phyloP scores from a whole-genome alignment of 106 monocot genomes.

The Chionographis japonica region DNA sequence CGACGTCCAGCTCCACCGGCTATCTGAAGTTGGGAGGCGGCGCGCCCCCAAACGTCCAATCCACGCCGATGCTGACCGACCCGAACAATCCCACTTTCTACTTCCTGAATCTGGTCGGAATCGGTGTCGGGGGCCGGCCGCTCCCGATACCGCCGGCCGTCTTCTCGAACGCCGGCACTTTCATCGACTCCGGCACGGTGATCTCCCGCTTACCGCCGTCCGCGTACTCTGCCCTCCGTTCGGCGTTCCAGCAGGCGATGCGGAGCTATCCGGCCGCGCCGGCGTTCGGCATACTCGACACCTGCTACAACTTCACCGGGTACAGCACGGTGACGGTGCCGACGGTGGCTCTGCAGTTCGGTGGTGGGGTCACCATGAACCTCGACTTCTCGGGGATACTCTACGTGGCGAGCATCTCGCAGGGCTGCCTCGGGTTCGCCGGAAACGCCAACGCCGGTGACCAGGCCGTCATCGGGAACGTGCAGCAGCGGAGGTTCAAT shows the following conservation, averaged over 20 bases:
- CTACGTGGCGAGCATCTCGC: not conserved
- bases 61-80: conserved; percentile 11
- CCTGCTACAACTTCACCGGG: conserved; percentile 20
- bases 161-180: conserved; percentile 20
- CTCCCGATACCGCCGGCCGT: conserved; percentile 12
- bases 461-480: conserved; percentile 27
- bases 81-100: conserved; percentile 8
- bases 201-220: conserved; percentile 31
- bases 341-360: conserved; percentile 18
- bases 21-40: conserved; percentile 13
- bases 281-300: conserved; percentile 17
- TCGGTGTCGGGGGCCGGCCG: conserved; percentile 8
- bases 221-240: conserved; percentile 31
- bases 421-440: conserved; percentile 34
- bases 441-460: not conserved
- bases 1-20: conserved; percentile 26
- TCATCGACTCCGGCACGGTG: conserved; percentile 52
- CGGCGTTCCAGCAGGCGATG: conserved; percentile 27
- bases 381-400: conserved; percentile 17
- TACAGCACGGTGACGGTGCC: conserved; percentile 7
- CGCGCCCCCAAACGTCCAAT: not conserved
- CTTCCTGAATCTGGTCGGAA: conserved; percentile 10
- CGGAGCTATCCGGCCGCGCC: conserved; percentile 21
- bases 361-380: conserved; percentile 1
- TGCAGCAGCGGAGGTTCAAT: conserved; percentile 24